Evolutionary conservation across 139 green algal genomes (phyloP), one percentile per base, ranked within the genome.

Genomic region (Astrephomene gubernaculifera): DNA sequence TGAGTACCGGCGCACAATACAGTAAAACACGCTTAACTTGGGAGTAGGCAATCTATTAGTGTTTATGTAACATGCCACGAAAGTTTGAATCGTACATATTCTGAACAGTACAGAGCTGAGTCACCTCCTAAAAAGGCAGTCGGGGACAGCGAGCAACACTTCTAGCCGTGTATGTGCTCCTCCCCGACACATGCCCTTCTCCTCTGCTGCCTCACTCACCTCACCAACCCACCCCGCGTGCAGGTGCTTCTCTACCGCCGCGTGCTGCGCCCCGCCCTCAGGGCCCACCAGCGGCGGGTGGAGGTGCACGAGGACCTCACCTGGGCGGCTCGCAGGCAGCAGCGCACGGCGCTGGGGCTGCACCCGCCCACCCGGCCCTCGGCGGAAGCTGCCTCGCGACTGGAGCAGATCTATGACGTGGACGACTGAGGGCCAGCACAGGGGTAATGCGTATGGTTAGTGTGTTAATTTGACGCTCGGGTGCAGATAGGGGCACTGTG

Each of bases 371-470:
- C 89, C 45, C 53, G 79, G 45, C 90, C 87, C 0, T 78, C 25
- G 33, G 81, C 65, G 52, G 79, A 90, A 52, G 87, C 88, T 24
- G 71, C 82, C 12, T 90, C 82, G 90, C 75, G 90, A 12, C 82
- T 93, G 79, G 90, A 93, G 85, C 90, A 93, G 90, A 89, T 93
- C 76, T 92, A 92, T 45, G 89, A 92, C 54, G n/a, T n/a, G n/a
- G 89, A 92, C 49, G 86, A 90, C 38, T 92, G 43, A 75, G 63
- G 63, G n/a, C n/a, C n/a, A n/a, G n/a, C n/a, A n/a, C n/a, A n/a
- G n/a, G n/a, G n/a, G n/a, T n/a, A n/a, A n/a, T n/a, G n/a, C n/a
- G n/a, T n/a, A n/a, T n/a, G n/a, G n/a, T n/a, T n/a, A n/a, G n/a
- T n/a, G n/a, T n/a, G n/a, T n/a, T n/a, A n/a, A n/a, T n/a, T n/a